Evolutionary conservation across 176 grass and related monocot species (phyloP).

Genomic region (Eleusine coracana): DNA sequence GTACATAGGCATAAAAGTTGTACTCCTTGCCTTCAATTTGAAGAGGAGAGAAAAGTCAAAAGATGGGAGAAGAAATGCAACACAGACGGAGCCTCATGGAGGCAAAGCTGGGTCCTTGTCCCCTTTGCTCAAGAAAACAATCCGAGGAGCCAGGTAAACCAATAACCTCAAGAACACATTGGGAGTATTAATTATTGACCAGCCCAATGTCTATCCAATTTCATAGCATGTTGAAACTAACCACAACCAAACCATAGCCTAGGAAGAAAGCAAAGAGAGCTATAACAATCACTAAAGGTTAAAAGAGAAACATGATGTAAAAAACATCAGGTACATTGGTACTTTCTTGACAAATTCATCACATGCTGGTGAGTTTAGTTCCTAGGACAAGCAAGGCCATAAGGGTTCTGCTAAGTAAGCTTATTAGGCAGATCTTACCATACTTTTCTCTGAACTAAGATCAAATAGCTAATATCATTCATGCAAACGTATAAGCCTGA

Average conservation of each 20-base stretch:
- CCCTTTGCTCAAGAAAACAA: too few species aligned
- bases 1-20: background rate
- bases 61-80: background rate
- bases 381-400: too few species aligned
- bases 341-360: too few species aligned
- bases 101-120: background rate
- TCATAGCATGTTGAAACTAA: too few species aligned
- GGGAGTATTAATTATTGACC: too few species aligned
- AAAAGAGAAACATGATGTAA: background rate
- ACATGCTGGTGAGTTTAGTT: too few species aligned
- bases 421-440: background rate
- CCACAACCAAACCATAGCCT: too few species aligned
- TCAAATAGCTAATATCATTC: background rate
- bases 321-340: too few species aligned
- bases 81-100: background rate
- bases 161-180: too few species aligned
- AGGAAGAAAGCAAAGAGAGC: background rate
- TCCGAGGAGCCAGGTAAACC: too few species aligned
- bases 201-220: too few species aligned
- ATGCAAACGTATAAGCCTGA: background rate
- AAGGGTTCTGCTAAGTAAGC: too few species aligned
- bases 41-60: background rate
- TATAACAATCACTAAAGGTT: background rate
- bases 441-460: background rate
- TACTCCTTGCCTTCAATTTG: background rate